Conservation (phyloP, 2,329 filamentous ascomycete genomes). For the Pyricularia sp. region DNA sequence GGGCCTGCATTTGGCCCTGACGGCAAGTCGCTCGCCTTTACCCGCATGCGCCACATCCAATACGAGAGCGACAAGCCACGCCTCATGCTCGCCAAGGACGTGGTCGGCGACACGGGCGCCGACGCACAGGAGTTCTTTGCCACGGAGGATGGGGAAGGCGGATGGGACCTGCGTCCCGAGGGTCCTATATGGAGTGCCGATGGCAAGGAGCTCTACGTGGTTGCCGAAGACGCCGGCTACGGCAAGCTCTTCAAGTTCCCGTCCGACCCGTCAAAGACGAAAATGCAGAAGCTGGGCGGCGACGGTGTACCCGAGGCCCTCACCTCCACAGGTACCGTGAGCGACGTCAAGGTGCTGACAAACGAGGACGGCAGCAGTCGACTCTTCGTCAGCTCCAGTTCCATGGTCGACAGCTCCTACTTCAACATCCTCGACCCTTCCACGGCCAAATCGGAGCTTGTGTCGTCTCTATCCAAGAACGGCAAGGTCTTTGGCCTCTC, state of each 20-base stretch:
- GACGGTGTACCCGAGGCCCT: slow-evolving; percentile 36
- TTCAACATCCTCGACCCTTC: slow-evolving; percentile 51
- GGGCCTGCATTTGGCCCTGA: slow-evolving; percentile 66
- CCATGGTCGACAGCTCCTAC: slow-evolving; percentile 61
- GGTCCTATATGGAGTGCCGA: slow-evolving; percentile 47
- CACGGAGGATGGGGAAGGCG: slow-evolving; percentile 52
- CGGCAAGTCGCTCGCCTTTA: slow-evolving; percentile 63
- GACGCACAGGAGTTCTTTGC: slow-evolving; percentile 53
- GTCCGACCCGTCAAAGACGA: slow-evolving; percentile 30
- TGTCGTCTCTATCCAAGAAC: slow-evolving; percentile 57
- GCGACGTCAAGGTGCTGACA: slow-evolving; percentile 41
- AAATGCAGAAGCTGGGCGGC: not conserved
- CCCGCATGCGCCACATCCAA: slow-evolving; percentile 65
- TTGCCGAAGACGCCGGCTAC: slow-evolving; percentile 60
- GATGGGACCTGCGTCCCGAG: slow-evolving; percentile 51
- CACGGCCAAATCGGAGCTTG: slow-evolving; percentile 22
- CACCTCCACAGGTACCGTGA: slow-evolving; percentile 40
- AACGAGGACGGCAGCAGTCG: slow-evolving; percentile 24
- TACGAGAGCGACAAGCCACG: slow-evolving; percentile 77
- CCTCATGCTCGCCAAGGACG: slow-evolving; percentile 54
- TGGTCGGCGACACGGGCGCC: slow-evolving; percentile 35
- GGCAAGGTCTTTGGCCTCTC: slow-evolving; percentile 60
- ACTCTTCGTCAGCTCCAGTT: slow-evolving; percentile 59
- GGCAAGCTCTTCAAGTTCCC: slow-evolving; percentile 54
- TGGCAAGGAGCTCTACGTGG: slow-evolving; percentile 58